A percentile compares a stretch with the other conserved stretches of the same genome.
These are phyloP conservation scores for Penstemon davidsonii DNA, from an alignment of 257 asterid genomes.

Conservation along the genomic window DNA sequence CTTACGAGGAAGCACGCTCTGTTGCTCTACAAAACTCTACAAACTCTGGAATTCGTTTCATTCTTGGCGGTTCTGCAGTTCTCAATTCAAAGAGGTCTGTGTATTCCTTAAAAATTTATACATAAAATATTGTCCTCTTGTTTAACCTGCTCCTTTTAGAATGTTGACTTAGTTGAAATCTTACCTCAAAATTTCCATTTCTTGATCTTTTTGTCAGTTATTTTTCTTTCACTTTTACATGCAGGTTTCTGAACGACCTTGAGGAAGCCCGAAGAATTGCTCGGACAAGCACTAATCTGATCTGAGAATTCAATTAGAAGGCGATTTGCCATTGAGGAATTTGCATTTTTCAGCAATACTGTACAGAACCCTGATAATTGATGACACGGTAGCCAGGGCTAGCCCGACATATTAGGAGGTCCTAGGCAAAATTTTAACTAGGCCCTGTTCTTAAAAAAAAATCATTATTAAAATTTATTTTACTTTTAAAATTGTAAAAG, in stretches of 20 bases:
- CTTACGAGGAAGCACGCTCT: constrained; percentile 92
- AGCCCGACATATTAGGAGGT: no score
- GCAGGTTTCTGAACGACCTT: constrained; percentile 85
- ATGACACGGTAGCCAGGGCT: constrained; percentile 11
- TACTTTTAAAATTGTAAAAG: no score
- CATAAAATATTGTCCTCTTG: neutral
- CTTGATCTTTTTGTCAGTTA: neutral
- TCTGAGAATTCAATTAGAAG: constrained; percentile 35
- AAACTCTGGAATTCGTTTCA: constrained; percentile 84
- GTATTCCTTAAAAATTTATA: constrained; percentile 5
- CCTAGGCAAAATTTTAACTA: no score
- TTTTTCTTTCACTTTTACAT: constrained; percentile 2
- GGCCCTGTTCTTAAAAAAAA: no score
- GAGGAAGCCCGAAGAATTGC: constrained; percentile 91
- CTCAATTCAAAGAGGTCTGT: constrained; percentile 83
- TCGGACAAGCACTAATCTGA: constrained; percentile 59
- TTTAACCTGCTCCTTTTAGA: neutral
- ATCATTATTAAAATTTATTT: no score
- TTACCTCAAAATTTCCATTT: neutral
- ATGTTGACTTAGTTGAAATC: neutral
- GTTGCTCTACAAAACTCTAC: constrained; percentile 79
- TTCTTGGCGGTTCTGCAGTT: constrained; percentile 89
- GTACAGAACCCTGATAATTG: constrained; percentile 29
- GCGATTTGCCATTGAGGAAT: constrained; percentile 29
- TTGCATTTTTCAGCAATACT: constrained; percentile 25